Evolutionary conservation across 2,329 filamentous ascomycete genomes (phyloP), one percentile per base, ranked within the genome.

Genomic region (Cadophora luteo-olivacea): DNA sequence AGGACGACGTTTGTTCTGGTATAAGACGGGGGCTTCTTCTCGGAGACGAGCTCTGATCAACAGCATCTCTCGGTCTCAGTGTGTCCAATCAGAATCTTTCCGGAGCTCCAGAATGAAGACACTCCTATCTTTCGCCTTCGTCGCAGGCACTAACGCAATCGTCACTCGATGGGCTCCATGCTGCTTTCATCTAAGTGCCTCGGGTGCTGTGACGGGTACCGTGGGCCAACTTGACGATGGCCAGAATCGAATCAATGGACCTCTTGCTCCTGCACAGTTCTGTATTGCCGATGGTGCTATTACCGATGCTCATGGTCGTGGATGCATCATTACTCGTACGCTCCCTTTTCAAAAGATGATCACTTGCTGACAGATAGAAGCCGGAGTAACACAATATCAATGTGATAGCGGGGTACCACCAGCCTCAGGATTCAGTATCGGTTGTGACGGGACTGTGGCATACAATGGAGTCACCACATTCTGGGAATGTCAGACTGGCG

Each of bases 221-320:
- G 79, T 91, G 41, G 88, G 86, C 14, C 85, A 91, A 75, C 81
- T 91, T 49, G 74, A 70, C 66, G 86, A 89, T 76, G 89, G 89
- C 19, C 89, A 91, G 79, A 84, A 84, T 74, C 83, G 87, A 58
- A 82, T 89, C 58, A 84, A 85, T 55, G 84, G 84, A 54, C 80
- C 79, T 45, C 78, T 86, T 14, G 71, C 79, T 14, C 75, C 82
- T 62, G 83, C 82, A 14, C 80, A 84, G 19, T 91, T 86, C 76
- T 88, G 83, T 68, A 82, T 90, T 72, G 81, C 84, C 69, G 82
- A 82, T 63, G 84, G 84, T 60, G 81, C 78, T 29, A 82, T 91
- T 69, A 84, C 81, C 11, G 89, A 91, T 75, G 77, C 79, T 58
- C 81, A 82, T 57, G 84, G 85, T 60, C 82, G 86, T 67, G 88